phyloP scores from a whole-genome alignment of 2,329 filamentous ascomycete genomes.

The Cladosporium cucumerinum region DNA sequence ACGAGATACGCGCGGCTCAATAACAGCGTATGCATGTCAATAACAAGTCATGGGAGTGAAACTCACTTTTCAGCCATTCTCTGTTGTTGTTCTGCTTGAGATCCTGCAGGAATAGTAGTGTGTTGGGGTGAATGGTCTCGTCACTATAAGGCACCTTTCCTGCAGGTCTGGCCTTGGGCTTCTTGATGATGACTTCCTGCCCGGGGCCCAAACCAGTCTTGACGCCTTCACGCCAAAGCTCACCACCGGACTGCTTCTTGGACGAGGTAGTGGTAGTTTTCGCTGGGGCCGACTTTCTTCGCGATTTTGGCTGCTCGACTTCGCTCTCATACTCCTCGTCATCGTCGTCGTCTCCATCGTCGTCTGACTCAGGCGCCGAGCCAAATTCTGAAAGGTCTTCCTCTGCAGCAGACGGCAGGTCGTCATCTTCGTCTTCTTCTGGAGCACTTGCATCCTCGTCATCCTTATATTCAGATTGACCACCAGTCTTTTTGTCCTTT shows the following conservation, averaged over 20 bases:
- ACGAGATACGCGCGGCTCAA: not conserved
- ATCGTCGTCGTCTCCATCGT: slow-evolving; percentile 33
- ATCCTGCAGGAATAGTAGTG: slow-evolving; percentile 58
- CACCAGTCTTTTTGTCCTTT: not conserved
- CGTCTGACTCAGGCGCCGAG: slow-evolving; percentile 43
- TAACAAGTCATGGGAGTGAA: not conserved
- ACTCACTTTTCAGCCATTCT: slow-evolving; percentile 61
- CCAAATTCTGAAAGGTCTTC: slow-evolving; percentile 35
- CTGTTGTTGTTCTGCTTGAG: slow-evolving; percentile 60
- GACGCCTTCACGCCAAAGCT: slow-evolving; percentile 55
- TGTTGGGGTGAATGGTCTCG: slow-evolving; percentile 61
- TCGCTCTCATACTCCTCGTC: slow-evolving; percentile 35
- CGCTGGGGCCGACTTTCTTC: slow-evolving; percentile 22
- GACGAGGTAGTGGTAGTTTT: slow-evolving; percentile 16
- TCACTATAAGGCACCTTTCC: slow-evolving; percentile 58
- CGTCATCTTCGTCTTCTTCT: slow-evolving; percentile 30
- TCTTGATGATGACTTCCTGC: slow-evolving; percentile 59
- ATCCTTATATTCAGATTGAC: slow-evolving; percentile 10
- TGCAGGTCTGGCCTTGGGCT: slow-evolving; percentile 59
- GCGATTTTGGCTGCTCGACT: slow-evolving; percentile 23
- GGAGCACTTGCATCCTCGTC: slow-evolving; percentile 13
- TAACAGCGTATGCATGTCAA: not conserved
- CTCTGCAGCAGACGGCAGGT: slow-evolving; percentile 19
- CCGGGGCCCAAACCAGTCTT: slow-evolving; percentile 56
- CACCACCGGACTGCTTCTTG: slow-evolving; percentile 16